Percentiles rank a stretch among this genome's conserved stretches.
Conservation (phyloP, 805 yeast species). For the Ogataea paradorogensis region DNA sequence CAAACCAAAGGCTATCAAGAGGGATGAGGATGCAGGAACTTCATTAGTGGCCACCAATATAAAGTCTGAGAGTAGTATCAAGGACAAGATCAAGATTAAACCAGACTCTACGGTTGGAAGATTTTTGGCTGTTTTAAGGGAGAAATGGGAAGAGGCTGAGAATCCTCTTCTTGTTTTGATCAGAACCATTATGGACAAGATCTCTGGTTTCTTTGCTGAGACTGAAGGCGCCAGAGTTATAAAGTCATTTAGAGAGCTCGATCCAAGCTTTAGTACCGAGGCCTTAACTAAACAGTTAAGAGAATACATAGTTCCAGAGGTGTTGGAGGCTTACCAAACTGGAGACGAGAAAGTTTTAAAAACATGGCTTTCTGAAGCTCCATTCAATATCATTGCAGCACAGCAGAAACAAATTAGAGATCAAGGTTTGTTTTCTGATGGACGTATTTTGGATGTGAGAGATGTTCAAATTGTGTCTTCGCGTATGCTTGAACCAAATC, state of each 20-base stretch:
- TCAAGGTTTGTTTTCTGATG: constrained; percentile 88
- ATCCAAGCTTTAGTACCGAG: constrained; percentile 80
- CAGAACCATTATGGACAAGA: constrained; percentile 74
- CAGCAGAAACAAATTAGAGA: constrained; percentile 89
- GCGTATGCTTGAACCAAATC: constrained; percentile 84
- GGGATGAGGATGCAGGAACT: constrained; percentile 78
- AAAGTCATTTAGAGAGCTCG: constrained; percentile 80
- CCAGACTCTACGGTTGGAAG: constrained; percentile 70
- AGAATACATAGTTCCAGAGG: constrained; percentile 91
- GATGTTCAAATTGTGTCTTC: constrained; percentile 91
- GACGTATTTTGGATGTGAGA: constrained; percentile 88
- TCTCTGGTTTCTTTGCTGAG: constrained; percentile 89
- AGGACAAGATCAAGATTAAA: constrained; percentile 61
- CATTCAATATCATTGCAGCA: constrained; percentile 90
- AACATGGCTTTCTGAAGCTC: constrained; percentile 95
- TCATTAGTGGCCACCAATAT: constrained; percentile 79
- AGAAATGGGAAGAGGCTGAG: constrained; percentile 88
- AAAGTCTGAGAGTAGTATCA: constrained; percentile 51
- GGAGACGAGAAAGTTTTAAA: constrained; percentile 84
- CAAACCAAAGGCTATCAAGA: constrained; percentile 65
- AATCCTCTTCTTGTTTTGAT: constrained; percentile 82
- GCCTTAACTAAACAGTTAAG: constrained; percentile 79
- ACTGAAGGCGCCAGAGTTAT: constrained; percentile 95
- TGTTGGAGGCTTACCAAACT: constrained; percentile 89
- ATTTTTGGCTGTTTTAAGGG: constrained; percentile 54